Evolutionary conservation across 352 stramenopile genomes (phyloP).

Genomic region (Pythium pyrilobum): DNA sequence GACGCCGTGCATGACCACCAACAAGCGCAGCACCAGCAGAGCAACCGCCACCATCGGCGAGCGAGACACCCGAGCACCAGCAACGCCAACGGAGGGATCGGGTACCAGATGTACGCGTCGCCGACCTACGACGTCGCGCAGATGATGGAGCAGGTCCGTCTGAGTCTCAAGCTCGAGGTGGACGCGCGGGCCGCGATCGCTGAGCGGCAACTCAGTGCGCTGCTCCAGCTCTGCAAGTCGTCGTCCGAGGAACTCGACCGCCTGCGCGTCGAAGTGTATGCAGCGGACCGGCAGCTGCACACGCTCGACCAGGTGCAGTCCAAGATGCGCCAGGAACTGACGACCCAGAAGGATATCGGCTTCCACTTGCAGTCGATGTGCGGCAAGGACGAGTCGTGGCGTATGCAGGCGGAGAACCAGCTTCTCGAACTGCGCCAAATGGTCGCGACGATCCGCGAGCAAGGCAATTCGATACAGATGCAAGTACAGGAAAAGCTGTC

Average conservation of each 20-base stretch:
- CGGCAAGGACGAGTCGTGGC: conserved; percentile 84
- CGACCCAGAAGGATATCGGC: conserved; percentile 75
- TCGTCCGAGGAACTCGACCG: conserved; percentile 72
- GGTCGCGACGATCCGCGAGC: conserved; percentile 60
- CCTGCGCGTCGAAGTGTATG: conserved; percentile 60
- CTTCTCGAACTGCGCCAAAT: conserved; percentile 72
- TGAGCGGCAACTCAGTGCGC: conserved; percentile 68
- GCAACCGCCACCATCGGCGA: not conserved
- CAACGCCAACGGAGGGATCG: conserved; percentile 4
- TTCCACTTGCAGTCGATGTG: conserved; percentile 79
- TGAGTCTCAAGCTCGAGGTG: conserved; percentile 81
- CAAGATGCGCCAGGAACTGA: conserved; percentile 74
- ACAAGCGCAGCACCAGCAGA: conserved; percentile 1
- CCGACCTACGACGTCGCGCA: conserved; percentile 73
- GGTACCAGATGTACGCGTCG: conserved; percentile 53
- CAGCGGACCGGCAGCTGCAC: conserved; percentile 67
- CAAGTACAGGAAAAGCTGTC: conserved; percentile 73
- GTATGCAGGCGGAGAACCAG: conserved; percentile 80
- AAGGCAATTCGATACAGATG: conserved; percentile 56
- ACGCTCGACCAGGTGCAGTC: conserved; percentile 70
- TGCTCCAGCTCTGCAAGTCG: conserved; percentile 67
- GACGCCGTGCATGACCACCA: not conserved
- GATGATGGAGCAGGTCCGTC: conserved; percentile 82
- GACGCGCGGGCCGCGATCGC: conserved; percentile 69
- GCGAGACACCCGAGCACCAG: not conserved